Evolutionary conservation across 805 yeast species (phyloP).

Genomic region (Starmerella gropengiesseri): DNA sequence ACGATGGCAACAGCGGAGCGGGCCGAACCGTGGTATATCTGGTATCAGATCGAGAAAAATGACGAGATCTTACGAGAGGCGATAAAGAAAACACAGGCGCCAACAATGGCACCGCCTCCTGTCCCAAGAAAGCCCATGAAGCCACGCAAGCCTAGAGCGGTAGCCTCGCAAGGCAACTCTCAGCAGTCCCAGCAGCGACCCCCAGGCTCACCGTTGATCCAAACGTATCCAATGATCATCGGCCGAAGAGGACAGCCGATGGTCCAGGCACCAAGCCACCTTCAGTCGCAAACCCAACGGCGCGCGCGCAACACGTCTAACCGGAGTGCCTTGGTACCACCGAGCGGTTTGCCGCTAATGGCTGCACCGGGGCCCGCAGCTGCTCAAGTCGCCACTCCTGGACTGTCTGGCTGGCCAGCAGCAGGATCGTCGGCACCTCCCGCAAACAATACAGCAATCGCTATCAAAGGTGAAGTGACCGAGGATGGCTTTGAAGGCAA

Average conservation of each 20-base stretch:
- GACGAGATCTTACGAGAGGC: constrained; percentile 27
- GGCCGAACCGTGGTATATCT: constrained; percentile 50
- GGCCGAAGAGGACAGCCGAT: not conserved
- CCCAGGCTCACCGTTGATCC: constrained; percentile 11
- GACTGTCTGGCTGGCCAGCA: too few species aligned
- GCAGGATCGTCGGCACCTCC: too few species aligned
- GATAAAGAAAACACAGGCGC: constrained; percentile 20
- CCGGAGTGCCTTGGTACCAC: too few species aligned
- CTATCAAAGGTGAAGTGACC: too few species aligned
- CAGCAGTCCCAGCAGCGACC: constrained; percentile 1
- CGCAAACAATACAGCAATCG: too few species aligned
- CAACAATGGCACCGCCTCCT: constrained; percentile 16
- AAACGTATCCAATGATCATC: constrained; percentile 4
- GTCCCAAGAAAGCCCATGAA: constrained; percentile 14
- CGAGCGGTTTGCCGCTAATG: too few species aligned
- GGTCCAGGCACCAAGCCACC: constrained; percentile 12
- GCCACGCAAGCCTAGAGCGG: constrained; percentile 17
- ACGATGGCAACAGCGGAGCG: constrained; percentile 51
- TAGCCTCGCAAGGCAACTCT: constrained; percentile 2
- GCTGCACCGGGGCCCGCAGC: too few species aligned
- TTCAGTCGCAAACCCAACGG: not conserved
- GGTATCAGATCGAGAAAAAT: constrained; percentile 55
- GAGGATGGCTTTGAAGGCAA: not conserved
- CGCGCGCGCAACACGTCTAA: not conserved
- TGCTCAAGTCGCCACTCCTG: too few species aligned